These are phyloP conservation scores for Cryptococcus sp. DNA, from an alignment of 1,284 basidiomycete species.

Conservation along the genomic window DNA sequence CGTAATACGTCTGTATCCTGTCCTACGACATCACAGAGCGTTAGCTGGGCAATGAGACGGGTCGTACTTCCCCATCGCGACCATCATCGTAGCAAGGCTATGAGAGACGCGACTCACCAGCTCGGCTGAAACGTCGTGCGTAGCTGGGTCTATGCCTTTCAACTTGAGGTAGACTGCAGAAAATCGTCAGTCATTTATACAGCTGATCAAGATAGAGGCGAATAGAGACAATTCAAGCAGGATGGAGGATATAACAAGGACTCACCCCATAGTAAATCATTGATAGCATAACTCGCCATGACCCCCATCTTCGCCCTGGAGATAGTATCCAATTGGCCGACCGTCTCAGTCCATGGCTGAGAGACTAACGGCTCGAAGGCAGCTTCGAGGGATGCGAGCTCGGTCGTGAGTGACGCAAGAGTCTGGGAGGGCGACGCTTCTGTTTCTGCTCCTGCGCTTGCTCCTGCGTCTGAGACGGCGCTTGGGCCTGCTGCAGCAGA, in stretches of 20 bases:
- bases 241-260: background rate
- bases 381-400: conserved; percentile 19
- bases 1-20: conserved; percentile 46
- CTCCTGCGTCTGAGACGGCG: no score
- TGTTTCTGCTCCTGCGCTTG: no score
- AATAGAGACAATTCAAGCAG: background rate
- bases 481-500: no score
- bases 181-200: no score
- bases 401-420: conserved; percentile 10
- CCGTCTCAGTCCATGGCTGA: conserved; percentile 21
- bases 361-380: conserved; percentile 21
- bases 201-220: background rate
- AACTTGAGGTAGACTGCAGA: conserved; percentile 52
- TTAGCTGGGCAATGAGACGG: background rate
- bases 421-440: conserved; percentile 7
- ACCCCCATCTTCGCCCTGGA: conserved; percentile 48
- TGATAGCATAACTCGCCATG: conserved; percentile 41
- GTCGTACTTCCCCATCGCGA: no score
- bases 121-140: conserved; percentile 45
- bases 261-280: conserved; percentile 51
- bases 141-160: conserved; percentile 45
- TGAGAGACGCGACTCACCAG: conserved; percentile 29
- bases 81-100: background rate
- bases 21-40: conserved; percentile 19
- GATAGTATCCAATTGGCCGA: conserved; percentile 18